Conservation (phyloP, 140 eudicot species). For the Cichorium intybus region DNA sequence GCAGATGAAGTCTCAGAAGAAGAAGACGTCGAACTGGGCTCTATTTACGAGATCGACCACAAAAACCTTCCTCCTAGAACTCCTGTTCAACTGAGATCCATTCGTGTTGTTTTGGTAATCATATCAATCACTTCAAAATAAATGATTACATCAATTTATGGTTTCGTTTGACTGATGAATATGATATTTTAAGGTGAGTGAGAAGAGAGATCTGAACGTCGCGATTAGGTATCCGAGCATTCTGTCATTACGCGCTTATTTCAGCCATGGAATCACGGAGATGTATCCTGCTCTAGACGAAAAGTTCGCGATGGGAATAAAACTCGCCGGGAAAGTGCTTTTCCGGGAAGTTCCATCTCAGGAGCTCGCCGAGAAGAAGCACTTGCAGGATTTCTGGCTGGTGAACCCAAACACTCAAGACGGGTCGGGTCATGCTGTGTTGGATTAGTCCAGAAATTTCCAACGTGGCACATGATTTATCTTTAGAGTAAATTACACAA, state of each 20-base stretch:
- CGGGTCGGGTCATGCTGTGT: neutral
- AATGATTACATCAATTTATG: neutral
- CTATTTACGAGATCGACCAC: slow-evolving; percentile 73
- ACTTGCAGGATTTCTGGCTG: slow-evolving; percentile 58
- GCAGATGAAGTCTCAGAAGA: slow-evolving; percentile 38
- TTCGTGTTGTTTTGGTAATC: slow-evolving; percentile 85
- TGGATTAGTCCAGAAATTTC: too few species aligned
- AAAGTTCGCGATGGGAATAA: slow-evolving; percentile 73
- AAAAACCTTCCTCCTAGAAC: slow-evolving; percentile 60
- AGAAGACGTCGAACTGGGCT: slow-evolving; percentile 54
- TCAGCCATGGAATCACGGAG: slow-evolving; percentile 43
- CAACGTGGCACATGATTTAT: too few species aligned
- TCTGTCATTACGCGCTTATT: slow-evolving; percentile 56
- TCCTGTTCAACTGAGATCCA: slow-evolving; percentile 58
- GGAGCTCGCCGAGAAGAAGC: slow-evolving; percentile 54
- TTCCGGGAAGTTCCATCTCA: slow-evolving; percentile 58
- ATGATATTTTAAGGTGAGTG: slow-evolving; percentile 62
- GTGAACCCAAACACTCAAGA: slow-evolving; percentile 11
- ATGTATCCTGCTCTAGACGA: slow-evolving; percentile 79
- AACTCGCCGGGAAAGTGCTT: slow-evolving; percentile 70
- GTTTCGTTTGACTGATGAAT: neutral
- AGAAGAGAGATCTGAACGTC: slow-evolving; percentile 69
- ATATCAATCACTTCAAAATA: neutral
- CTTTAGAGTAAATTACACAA: too few species aligned
- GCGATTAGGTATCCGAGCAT: slow-evolving; percentile 75